Evolutionary conservation across 305 asterid genomes (phyloP).

Genomic region (Stenogyne calaminthoides): DNA sequence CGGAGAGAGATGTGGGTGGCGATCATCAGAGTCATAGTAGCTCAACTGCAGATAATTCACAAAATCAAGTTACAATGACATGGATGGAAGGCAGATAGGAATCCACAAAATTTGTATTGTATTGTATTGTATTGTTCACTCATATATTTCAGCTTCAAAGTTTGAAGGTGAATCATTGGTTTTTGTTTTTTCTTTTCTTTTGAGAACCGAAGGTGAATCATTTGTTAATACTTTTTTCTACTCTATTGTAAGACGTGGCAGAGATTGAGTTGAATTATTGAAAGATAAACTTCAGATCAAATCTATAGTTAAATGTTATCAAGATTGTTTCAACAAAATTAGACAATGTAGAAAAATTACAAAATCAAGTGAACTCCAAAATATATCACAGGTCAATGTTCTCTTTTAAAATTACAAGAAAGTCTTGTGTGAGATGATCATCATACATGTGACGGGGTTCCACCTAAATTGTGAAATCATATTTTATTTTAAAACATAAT

Average conservation of each 20-base stretch:
- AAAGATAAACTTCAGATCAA: background rate
- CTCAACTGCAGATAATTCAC: background rate
- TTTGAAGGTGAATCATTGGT: no score
- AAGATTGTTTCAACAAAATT: background rate
- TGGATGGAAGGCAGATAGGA: background rate
- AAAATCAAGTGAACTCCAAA: background rate
- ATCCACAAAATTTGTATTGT: background rate
- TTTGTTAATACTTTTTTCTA: background rate
- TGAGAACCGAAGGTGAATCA: background rate
- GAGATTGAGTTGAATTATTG: background rate
- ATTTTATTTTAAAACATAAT: no score
- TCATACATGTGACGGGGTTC: no score
- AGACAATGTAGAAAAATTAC: no score
- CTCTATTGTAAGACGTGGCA: background rate
- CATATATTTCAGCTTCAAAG: background rate
- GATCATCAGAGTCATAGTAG: background rate
- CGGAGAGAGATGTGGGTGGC: slow-evolving; percentile 8
- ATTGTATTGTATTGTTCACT: background rate
- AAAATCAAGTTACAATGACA: background rate
- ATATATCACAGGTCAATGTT: background rate
- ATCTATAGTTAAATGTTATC: background rate
- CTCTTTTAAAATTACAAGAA: background rate
- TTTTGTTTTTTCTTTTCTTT: no score
- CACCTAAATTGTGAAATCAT: no score
- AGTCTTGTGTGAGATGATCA: no score